These are phyloP conservation scores for Claviceps lovelessii DNA, from an alignment of 2,329 filamentous ascomycete species.

Conservation along the genomic window DNA sequence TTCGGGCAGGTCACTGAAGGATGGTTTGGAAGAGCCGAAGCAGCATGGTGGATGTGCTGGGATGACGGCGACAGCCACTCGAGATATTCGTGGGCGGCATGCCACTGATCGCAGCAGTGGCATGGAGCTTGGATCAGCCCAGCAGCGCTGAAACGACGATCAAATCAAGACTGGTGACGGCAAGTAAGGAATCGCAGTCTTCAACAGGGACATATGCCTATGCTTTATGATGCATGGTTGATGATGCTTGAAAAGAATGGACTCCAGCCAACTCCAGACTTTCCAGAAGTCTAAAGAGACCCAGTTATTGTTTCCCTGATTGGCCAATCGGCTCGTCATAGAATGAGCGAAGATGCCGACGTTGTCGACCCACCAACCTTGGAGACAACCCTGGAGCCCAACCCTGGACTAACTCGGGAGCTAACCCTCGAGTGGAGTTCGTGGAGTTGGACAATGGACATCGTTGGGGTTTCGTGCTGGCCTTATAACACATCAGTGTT, in stretches of 20 bases:
- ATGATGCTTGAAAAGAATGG: neutral
- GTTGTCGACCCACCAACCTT: neutral
- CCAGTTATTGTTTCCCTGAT: neutral
- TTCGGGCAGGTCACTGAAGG: constrained; percentile 22
- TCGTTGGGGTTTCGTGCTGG: neutral
- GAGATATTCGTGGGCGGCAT: constrained; percentile 3
- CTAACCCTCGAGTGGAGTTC: neutral
- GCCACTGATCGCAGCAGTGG: constrained; percentile 3
- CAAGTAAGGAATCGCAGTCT: neutral
- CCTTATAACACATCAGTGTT: too few species aligned
- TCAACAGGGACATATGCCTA: neutral
- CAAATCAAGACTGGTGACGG: neutral
- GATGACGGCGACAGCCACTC: neutral
- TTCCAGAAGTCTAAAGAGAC: neutral
- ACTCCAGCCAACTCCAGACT: neutral
- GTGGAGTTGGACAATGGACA: neutral
- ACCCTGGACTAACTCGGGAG: too few species aligned
- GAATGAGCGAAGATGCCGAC: neutral
- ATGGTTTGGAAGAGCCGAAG: constrained; percentile 12
- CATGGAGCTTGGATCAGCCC: constrained; percentile 1
- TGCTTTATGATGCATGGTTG: neutral
- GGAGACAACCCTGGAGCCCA: too few species aligned
- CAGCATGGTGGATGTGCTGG: neutral
- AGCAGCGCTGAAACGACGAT: neutral
- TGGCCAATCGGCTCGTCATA: neutral